phyloP scores from a whole-genome alignment of 345 rosid genomes.

The Nephelium lappaceum region DNA sequence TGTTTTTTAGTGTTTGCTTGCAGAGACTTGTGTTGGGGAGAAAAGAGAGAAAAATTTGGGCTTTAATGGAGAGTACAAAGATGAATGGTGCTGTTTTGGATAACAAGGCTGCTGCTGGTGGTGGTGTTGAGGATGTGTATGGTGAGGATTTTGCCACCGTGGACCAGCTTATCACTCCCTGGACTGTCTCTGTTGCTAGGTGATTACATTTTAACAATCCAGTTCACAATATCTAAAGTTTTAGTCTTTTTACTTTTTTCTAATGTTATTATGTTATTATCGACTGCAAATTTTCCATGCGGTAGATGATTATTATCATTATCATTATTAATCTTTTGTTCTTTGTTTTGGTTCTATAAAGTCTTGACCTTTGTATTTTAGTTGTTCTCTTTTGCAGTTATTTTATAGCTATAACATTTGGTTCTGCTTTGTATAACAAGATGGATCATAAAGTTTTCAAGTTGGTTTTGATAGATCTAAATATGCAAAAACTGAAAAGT shows the following conservation, averaged over 20 bases:
- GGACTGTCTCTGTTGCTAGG: constrained; percentile 92
- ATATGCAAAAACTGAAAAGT: background rate
- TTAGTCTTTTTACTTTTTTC: background rate
- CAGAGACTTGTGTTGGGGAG: constrained; percentile 34
- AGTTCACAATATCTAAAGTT: background rate
- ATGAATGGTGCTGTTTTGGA: constrained; percentile 43
- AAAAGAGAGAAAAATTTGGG: constrained; percentile 29
- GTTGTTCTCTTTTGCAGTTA: background rate
- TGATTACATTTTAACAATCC: constrained; percentile 20
- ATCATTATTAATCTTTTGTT: background rate
- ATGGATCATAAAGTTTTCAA: background rate
- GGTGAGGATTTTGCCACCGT: constrained; percentile 83
- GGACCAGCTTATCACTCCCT: constrained; percentile 92
- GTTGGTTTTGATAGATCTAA: background rate
- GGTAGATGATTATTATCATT: too few species aligned
- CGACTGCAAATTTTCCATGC: too few species aligned
- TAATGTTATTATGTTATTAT: background rate
- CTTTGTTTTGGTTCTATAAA: background rate
- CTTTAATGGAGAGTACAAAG: constrained; percentile 36
- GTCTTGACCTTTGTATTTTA: background rate
- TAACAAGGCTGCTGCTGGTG: constrained; percentile 42
- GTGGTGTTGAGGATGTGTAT: constrained; percentile 68
- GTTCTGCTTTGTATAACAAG: background rate
- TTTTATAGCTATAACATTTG: background rate
- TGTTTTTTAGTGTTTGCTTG: constrained; percentile 2